phyloP scores from a whole-genome alignment of 2,329 filamentous ascomycete species.

The Ploettnerulaceae sp. region DNA sequence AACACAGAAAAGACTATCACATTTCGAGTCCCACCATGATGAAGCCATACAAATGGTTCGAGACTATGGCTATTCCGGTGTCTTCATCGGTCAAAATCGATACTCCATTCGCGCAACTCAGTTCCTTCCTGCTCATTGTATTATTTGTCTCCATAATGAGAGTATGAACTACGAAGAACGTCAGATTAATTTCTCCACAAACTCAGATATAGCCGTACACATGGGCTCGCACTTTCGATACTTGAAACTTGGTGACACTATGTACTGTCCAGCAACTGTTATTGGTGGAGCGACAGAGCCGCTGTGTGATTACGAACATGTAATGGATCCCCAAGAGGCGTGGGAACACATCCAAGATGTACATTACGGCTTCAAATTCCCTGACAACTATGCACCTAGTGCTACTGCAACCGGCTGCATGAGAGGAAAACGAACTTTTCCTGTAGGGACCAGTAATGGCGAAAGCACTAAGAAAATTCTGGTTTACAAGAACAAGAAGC shows the following conservation, averaged over 20 bases:
- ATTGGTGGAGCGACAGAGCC: neutral
- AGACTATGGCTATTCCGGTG: too few relatives aligned
- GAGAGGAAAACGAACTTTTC: neutral
- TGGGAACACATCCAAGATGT: constrained; percentile 1
- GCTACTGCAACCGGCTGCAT: neutral
- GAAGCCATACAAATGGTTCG: too few relatives aligned
- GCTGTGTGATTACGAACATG: neutral
- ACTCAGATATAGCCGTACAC: too few relatives aligned
- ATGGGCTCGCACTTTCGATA: neutral
- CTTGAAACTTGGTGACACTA: neutral
- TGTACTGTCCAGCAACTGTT: neutral
- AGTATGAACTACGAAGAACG: neutral
- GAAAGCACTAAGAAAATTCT: neutral
- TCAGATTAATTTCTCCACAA: too few relatives aligned
- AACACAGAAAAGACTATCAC: too few relatives aligned
- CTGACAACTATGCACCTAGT: neutral
- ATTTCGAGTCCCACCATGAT: too few relatives aligned
- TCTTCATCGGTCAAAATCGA: too few relatives aligned
- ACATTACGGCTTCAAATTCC: constrained; percentile 1
- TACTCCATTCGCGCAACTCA: too few relatives aligned
- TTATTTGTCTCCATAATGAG: neutral
- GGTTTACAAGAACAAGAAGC: neutral
- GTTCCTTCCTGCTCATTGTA: too few relatives aligned
- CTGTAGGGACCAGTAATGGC: neutral
- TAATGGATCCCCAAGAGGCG: neutral